phyloP scores from a whole-genome alignment of 225 moss, liverwort and hornwort species.

The Physcomitrellopsis africana region DNA sequence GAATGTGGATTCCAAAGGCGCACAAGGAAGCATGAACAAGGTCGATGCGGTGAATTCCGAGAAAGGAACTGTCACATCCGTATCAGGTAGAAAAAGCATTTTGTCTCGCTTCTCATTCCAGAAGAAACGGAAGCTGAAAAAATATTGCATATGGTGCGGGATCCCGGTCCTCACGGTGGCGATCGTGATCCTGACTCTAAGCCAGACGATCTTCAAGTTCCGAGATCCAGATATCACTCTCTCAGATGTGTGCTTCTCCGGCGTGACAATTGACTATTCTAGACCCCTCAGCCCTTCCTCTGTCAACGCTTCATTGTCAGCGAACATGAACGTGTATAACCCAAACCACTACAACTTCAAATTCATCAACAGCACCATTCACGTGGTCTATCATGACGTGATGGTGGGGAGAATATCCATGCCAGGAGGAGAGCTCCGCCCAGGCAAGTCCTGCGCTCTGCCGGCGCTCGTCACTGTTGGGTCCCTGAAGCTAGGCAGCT shows the following conservation, averaged over 20 bases:
- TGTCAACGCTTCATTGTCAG: slow-evolving; percentile 55
- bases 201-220: slow-evolving; percentile 64
- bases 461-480: slow-evolving; percentile 60
- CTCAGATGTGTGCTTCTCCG: slow-evolving; percentile 43
- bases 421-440: slow-evolving; percentile 52
- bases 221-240: slow-evolving; percentile 55
- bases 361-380: slow-evolving; percentile 68
- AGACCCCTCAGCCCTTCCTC: slow-evolving; percentile 36
- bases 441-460: slow-evolving; percentile 39
- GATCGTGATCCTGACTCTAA: slow-evolving; percentile 32
- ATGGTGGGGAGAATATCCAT: slow-evolving; percentile 60
- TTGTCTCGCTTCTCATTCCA: neutral
- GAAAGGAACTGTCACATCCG: slow-evolving; percentile 15
- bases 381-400: slow-evolving; percentile 56
- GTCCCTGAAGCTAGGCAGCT: slow-evolving; percentile 41
- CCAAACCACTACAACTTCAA: slow-evolving; percentile 62
- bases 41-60: slow-evolving; percentile 35
- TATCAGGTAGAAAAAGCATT: neutral
- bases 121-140: slow-evolving; percentile 31
- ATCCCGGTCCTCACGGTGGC: slow-evolving; percentile 26
- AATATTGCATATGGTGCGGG: slow-evolving; percentile 36
- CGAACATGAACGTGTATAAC: slow-evolving; percentile 62
- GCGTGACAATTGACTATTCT: slow-evolving; percentile 37
- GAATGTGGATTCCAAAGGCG: slow-evolving; percentile 22
- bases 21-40: slow-evolving; percentile 21